Evolutionary conservation across 2,329 filamentous ascomycete species (phyloP), one percentile per base, ranked within the genome.

Genomic region (Ceratocystis variospora): DNA sequence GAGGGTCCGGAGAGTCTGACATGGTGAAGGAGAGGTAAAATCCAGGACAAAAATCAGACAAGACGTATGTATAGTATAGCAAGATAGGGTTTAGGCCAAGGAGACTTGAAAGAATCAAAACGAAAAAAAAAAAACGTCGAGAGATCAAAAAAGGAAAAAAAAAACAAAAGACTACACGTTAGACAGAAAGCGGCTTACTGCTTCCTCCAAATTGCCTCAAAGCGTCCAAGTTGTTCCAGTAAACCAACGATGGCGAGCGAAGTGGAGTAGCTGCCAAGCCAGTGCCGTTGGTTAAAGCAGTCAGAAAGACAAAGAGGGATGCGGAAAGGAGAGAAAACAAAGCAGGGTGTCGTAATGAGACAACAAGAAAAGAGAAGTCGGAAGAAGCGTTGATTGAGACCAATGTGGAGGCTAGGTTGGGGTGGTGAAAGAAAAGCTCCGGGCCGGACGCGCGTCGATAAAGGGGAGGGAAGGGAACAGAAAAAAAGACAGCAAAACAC

Each of bases 11-110:
- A 6, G 33, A 28, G 1, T 61, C 37, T 25, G 72, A 63, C 74
- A 76, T 76, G 69, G 63, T 70, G 65, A 37, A 37, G 22, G 8
- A 25, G 22, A 53, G 48, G 37, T 41, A 41, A 31, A 37, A 5
- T 62, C 22, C 15, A 19, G 8, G 12, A 33, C 25, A 17, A 50
- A 45, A 31, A 45, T 2, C 22, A n/a, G n/a, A 19, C 25, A 33
- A 33, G 61, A 17, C 28, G 28, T 28, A 17, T 17, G 28, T 28
- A 17, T 17, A 46, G n/a, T 15, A 55, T 15, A 55, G 25, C 50
- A 55, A 31, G 53, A 28, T 25, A 57, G 28, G n/a, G 19, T 4
- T 8, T 22, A 12, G n/a, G 19, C 17, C 3, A 25, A 10, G 22
- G 7, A 50, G 19, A 19, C 7, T 19, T 50, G 5, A 22, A 5